Percentiles rank a stretch among this genome's conserved stretches.
phyloP scores from a whole-genome alignment of 768 basidiomycete genomes.

The Trametes gibbosa region DNA sequence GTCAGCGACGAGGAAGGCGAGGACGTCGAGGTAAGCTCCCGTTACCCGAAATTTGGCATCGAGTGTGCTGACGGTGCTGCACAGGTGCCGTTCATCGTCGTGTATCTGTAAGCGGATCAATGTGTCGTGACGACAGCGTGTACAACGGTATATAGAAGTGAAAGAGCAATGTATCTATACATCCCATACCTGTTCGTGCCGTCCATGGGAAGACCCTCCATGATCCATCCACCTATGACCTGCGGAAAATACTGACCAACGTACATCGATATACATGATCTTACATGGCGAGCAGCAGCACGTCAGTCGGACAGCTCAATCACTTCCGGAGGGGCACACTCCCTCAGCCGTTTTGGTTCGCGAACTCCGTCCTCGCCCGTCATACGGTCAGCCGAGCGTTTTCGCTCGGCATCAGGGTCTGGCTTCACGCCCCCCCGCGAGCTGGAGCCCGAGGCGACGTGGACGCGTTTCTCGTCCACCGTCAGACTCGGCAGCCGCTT shows the following conservation, averaged over 20 bases:
- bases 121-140: neutral
- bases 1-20: slow-evolving; percentile 88
- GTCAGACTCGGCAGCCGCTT: too few species aligned
- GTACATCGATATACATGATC: neutral
- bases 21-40: slow-evolving; percentile 79
- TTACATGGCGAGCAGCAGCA: neutral
- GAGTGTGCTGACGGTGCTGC: neutral
- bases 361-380: neutral
- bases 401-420: neutral
- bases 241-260: neutral
- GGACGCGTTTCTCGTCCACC: too few species aligned
- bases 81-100: slow-evolving; percentile 82
- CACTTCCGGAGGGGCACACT: neutral
- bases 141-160: slow-evolving; percentile 15
- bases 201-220: neutral
- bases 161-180: slow-evolving; percentile 18
- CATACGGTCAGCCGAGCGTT: neutral
- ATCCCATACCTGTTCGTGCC: neutral
- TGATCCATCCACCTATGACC: neutral
- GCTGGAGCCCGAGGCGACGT: too few species aligned
- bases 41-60: neutral
- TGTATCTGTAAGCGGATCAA: slow-evolving; percentile 47
- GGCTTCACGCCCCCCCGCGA: neutral
- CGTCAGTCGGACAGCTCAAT: neutral
- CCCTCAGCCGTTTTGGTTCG: neutral